Evolutionary conservation across 208 protist genomes (phyloP).

Genomic region (Herpetomonas samuelpessoai): DNA sequence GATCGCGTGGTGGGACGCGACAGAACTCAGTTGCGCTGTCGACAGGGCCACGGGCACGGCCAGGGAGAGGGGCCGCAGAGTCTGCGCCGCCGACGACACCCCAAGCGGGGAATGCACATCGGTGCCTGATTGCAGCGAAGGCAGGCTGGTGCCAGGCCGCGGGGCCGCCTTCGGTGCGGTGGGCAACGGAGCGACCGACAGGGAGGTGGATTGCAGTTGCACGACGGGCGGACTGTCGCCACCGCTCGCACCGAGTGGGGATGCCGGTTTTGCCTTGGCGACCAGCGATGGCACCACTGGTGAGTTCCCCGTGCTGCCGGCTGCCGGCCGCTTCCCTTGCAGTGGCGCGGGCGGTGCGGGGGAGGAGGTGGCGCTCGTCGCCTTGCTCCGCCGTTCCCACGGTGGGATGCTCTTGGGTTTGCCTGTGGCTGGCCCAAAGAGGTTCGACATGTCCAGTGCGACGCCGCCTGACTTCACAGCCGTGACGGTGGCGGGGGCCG

Average conservation of each 20-base stretch:
- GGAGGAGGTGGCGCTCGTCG: background rate
- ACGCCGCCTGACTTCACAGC: constrained; percentile 32
- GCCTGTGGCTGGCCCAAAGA: constrained; percentile 22
- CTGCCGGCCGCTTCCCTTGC: background rate
- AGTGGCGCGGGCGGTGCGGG: background rate
- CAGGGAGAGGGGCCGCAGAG: too few relatives aligned
- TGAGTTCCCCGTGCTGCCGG: background rate
- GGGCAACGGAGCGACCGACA: background rate
- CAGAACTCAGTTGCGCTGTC: too few relatives aligned
- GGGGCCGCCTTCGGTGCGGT: background rate
- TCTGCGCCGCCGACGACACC: background rate
- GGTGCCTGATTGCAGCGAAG: background rate
- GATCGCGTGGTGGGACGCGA: too few relatives aligned
- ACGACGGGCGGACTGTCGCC: background rate
- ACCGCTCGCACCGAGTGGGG: background rate
- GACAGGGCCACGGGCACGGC: too few relatives aligned
- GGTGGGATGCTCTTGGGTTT: constrained; percentile 37
- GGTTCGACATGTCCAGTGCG: constrained; percentile 36
- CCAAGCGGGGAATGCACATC: background rate
- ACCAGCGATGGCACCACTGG: background rate
- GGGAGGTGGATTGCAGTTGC: constrained; percentile 11
- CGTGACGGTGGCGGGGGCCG: constrained; percentile 2
- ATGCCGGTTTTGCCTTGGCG: background rate
- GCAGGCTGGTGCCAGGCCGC: background rate
- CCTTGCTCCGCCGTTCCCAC: constrained; percentile 29